phyloP scores from a whole-genome alignment of 2,329 filamentous ascomycete genomes.

The Parafenestella ontariensis region DNA sequence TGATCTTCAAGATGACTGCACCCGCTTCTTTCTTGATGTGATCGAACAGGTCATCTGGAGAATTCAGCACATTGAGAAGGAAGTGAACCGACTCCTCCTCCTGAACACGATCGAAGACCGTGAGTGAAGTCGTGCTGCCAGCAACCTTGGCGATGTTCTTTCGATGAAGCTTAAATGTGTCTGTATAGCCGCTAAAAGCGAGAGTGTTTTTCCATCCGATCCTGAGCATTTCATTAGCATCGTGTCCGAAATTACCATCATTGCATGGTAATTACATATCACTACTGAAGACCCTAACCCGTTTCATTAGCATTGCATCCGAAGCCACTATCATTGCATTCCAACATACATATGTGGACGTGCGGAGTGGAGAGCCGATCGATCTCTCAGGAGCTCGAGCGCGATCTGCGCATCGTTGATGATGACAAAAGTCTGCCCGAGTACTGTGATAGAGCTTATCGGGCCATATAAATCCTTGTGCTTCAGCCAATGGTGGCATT shows the following conservation, averaged over 20 bases:
- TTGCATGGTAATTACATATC: constrained; percentile 9
- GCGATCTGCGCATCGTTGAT: constrained; percentile 32
- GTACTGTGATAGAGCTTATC: constrained; percentile 30
- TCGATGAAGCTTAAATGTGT: constrained; percentile 27
- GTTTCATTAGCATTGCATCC: constrained; percentile 39
- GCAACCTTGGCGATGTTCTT: constrained; percentile 35
- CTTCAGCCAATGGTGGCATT: constrained; percentile 54
- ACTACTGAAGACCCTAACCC: too few relatives aligned
- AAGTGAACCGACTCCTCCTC: constrained; percentile 32
- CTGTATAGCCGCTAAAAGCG: constrained; percentile 21
- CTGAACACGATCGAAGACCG: constrained; percentile 27
- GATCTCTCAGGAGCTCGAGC: constrained; percentile 32
- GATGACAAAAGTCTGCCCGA: constrained; percentile 34
- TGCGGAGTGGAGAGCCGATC: constrained; percentile 29
- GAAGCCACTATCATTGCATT: constrained; percentile 43
- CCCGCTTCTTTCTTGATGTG: constrained; percentile 37
- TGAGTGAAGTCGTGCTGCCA: constrained; percentile 21
- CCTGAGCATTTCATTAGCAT: constrained; percentile 35
- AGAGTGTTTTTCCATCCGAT: constrained; percentile 29
- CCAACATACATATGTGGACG: constrained; percentile 22
- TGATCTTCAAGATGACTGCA: constrained; percentile 35
- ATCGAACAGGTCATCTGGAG: constrained; percentile 26
- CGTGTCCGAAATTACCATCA: constrained; percentile 48
- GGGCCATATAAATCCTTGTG: constrained; percentile 49
- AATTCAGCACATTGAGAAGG: constrained; percentile 24